phyloP scores from a whole-genome alignment of 225 moss, liverwort and hornwort genomes.

The Lunularia cruciata region DNA sequence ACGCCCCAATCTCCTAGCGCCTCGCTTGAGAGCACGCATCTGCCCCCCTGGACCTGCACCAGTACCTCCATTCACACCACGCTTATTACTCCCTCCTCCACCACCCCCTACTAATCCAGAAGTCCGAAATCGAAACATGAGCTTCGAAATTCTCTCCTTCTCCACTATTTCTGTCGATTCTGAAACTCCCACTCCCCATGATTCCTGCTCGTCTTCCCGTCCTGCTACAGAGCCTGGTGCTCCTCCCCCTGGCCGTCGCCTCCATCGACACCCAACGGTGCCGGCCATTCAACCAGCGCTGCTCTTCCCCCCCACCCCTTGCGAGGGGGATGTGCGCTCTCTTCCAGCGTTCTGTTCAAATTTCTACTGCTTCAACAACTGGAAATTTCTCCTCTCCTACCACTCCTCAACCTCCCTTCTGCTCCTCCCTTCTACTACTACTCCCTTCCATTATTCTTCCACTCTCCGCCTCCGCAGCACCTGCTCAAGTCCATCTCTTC shows the following conservation, averaged over 20 bases:
- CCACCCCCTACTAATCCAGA: conserved; percentile 6
- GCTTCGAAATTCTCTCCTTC: conserved; percentile 18
- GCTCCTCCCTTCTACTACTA: neutral
- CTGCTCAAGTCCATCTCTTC: neutral
- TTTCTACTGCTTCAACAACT: neutral
- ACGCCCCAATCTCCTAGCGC: conserved; percentile 31
- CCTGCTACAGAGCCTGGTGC: neutral
- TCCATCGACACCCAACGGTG: conserved; percentile 12
- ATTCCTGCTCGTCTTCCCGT: conserved; percentile 3
- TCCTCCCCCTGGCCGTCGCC: conserved; percentile 1
- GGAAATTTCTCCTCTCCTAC: neutral
- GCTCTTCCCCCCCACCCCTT: neutral
- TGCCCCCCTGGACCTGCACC: conserved; percentile 14
- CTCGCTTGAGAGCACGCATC: conserved; percentile 35
- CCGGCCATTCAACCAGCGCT: conserved; percentile 17
- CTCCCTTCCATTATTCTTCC: conserved; percentile 6
- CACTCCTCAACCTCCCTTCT: neutral
- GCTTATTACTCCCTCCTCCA: conserved; percentile 3
- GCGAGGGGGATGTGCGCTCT: conserved; percentile 1
- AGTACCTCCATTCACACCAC: neutral
- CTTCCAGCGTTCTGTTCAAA: neutral
- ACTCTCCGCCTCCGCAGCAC: neutral
- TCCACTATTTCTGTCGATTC: conserved; percentile 1
- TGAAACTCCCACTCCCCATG: conserved; percentile 8
- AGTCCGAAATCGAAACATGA: conserved; percentile 23